Base-by-base conservation (phyloP, 176 grass and related monocot species). In the Avena sativa region DNA sequence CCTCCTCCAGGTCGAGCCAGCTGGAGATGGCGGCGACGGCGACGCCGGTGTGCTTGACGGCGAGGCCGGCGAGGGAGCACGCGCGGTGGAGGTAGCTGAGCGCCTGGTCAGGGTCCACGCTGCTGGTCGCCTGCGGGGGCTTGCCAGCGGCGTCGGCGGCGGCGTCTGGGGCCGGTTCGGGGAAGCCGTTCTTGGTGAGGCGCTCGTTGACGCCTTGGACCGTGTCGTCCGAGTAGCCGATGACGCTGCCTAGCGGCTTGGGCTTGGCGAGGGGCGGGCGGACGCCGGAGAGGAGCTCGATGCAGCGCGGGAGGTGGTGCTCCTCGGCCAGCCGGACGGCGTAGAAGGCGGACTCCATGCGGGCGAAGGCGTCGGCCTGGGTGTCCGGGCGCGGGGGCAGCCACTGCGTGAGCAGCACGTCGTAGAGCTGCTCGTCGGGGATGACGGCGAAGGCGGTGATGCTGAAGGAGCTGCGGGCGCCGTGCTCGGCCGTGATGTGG, bases 331-430 rank as follows among this genome's bases (percentile, higher is more conserved):
- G 66, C 7, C 9, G 38, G 66, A 69, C 66, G 66, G 66, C 66
- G 66, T 38, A 69, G 66, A 40, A 38, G 32, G 66, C 66, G 66
- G 66, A 17, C 66, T 69, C 66, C 32, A 69, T 10, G 66, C 66
- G 66, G 66, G 15, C 6, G 66, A 69, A 69, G 66, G 66, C 66
- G 4, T 69, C 66, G 32, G 66, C 2, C 66, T 69, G 66, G 15
- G 32, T 69, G 66, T 7, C 7, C 1, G 66, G 66, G 66, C 66
- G 66, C 32, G 32, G 66, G 6, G 66, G 66, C 2, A 9, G 66
- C 66, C 66, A 38, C 66, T 69, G 66, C 6, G 2, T 6, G 66
- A 9, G 66, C 32, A 69, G 15, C 15, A 38, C 14, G 66, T 8
- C 32, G 66, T 69, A 69, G 66, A 69, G 66, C 66, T 69, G 32